Evolutionary conservation across 345 rosid species (phyloP).

Genomic region (Limnanthes douglasii): DNA sequence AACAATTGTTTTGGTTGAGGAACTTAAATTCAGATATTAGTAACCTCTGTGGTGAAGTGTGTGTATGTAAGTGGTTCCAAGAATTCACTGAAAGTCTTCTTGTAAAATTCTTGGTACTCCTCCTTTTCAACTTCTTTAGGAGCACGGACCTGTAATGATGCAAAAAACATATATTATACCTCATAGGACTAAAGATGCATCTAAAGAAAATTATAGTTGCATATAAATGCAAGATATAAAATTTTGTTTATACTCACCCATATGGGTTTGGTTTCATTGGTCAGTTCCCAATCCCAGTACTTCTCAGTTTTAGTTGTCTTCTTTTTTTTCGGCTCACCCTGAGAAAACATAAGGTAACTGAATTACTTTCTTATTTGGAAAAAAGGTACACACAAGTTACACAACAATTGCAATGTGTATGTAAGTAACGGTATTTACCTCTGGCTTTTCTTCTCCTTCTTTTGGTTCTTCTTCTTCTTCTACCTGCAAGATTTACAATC

Average conservation of each 20-base stretch:
- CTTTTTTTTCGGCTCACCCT: conserved; percentile 76
- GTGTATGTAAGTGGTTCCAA: conserved; percentile 78
- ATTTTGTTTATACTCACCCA: conserved; percentile 45
- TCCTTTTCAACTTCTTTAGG: conserved; percentile 70
- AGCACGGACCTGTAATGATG: conserved; percentile 51
- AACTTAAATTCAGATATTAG: neutral
- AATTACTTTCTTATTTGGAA: no score
- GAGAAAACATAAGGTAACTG: conserved; percentile 7
- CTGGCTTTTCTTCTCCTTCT: conserved; percentile 72
- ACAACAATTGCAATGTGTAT: neutral
- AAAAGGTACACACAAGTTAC: neutral
- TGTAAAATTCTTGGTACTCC: conserved; percentile 84
- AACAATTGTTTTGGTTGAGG: no score
- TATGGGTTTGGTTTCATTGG: conserved; percentile 87
- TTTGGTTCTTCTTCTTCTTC: conserved; percentile 82
- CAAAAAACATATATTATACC: conserved; percentile 3
- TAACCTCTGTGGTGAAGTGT: conserved; percentile 91
- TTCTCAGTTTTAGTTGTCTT: conserved; percentile 86
- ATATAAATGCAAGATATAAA: neutral
- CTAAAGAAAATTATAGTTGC: neutral
- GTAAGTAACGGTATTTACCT: conserved; percentile 25
- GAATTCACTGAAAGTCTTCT: conserved; percentile 83
- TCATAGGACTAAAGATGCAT: neutral
- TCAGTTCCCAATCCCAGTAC: conserved; percentile 98
- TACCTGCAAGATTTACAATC: conserved; percentile 29